Evolutionary conservation across 148 eudicot species (phyloP), one percentile per base, ranked within the genome.

Genomic region (Fallopia convolvulus): DNA sequence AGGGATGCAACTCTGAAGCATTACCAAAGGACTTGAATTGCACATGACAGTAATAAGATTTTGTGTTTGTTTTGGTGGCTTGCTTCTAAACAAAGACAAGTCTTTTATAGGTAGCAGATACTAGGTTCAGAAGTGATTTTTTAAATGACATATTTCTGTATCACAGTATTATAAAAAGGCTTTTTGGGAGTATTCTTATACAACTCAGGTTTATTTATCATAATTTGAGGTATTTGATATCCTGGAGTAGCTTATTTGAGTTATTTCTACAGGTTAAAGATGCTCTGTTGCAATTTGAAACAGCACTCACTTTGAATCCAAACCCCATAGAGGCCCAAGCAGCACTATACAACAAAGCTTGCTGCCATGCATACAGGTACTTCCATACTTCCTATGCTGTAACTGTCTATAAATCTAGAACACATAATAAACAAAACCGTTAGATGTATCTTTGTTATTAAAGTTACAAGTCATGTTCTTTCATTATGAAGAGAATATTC

Each of bases 321-420:
- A 96, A 90, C 82, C 87, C 88, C 50, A 79, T 90, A 81, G 99
- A 96, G 82, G 88, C 99, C 86, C 99, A 96, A 91, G 99, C 99
- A 70, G 99, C 99, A 75, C 82, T 90, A n/a, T 96, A 96, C 85
- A 96, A 96, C 85, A 96, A 96, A 87, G 99, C 99, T 33, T 96
- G 99, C 48, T 96, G 99, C 76, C 98, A 93, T 86, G 98, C 98
- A 72, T 96, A 90, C 83, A 91, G 99, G 99, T 95, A 82, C 56
- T 74, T 78, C 63, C 5, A 13, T 40, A 18, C 72, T 68, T 39
- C 21, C 72, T 68, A 33, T 68, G 9, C 72, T 68, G 4, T 18
- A n/a, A 32, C 65, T 32, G 21, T 21, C 32, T 58, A 61, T 8
- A 1, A 7, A 61, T 23, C 36, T 58, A 6, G 30, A 58, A 58